Base-by-base conservation (phyloP, 1,284 basidiomycete species). In the Cryptococcus sp. region DNA sequence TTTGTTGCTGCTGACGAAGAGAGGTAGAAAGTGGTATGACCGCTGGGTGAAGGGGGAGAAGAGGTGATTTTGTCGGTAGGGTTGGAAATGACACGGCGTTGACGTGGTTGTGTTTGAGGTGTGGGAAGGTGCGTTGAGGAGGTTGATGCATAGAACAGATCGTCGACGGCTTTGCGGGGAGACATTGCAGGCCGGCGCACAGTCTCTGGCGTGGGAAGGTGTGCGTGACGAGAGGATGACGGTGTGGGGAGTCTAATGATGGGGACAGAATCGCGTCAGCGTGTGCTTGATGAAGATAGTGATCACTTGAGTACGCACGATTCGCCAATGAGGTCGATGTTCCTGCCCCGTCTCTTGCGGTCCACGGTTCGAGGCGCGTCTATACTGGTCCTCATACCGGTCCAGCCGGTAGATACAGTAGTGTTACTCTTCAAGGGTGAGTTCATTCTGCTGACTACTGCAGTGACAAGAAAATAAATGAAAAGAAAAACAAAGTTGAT, bases 41-140 rank as follows among this genome's bases (percentile, higher is more conserved):
- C 71, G 4, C 60, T 67, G 5, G 75, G 75, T 3, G 70, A 70
- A 0, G 67, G 67, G 16, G 57, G 63, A 57, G 22, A 52, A 25
- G 20, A 51, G 19, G 25, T 58, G 50, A 40, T 25, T 23, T 54
- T 38, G 41, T 25, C 16, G 40, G 49, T 22, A 48, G 53, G 27
- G 17, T 41, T 23, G 19, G 51, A 19, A n/a, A 40, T 39, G 20
- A 39, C 13, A 15, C 60, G 55, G 13, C 66, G 66, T 50, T 68
- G 64, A 17, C 70, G 81, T 17, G 84, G 84, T 8, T 74, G 82
- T 10, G 81, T 82, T 17, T 87, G 85, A 81, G 82, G 81, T 5
- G 78, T 75, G 16, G 86, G 85, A 1, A 81, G 81, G 66, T 25
- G 77, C 72, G 48, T 73, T 64, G 65, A 84, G 82, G 81, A 83